Conservation (phyloP, 2,329 filamentous ascomycete genomes). For the Sclerotinia borealis region DNA sequence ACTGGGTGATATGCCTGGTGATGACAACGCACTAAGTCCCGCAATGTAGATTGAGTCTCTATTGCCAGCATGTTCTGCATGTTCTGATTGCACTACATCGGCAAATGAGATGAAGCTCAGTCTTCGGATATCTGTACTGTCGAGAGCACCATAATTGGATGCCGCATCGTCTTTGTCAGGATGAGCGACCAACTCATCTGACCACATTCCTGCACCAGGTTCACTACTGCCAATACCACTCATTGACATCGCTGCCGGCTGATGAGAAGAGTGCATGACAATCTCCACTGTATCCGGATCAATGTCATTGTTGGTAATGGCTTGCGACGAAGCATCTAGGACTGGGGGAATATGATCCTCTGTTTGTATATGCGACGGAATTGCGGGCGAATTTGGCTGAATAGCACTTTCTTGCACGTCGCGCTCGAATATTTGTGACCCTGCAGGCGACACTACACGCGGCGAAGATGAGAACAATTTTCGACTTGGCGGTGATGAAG, state of each 20-base stretch:
- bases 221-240: constrained; percentile 42
- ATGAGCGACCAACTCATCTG: constrained; percentile 45
- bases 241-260: constrained; percentile 67
- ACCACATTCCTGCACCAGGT: constrained; percentile 29
- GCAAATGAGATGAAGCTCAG: constrained; percentile 96
- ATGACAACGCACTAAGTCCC: constrained; percentile 56
- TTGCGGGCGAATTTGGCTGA: constrained; percentile 73
- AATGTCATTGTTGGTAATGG: constrained; percentile 80
- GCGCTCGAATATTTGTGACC: constrained; percentile 83
- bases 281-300: constrained; percentile 91
- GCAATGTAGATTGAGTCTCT: constrained; percentile 66
- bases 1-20: constrained; percentile 30
- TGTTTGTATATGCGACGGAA: constrained; percentile 87
- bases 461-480: constrained; percentile 64
- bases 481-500: constrained; percentile 59
- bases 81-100: constrained; percentile 84
- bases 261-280: constrained; percentile 78
- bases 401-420: constrained; percentile 78
- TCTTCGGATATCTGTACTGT: constrained; percentile 71
- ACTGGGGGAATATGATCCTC: constrained; percentile 92
- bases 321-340: constrained; percentile 82
- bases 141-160: constrained; percentile 72
- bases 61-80: constrained; percentile 55
- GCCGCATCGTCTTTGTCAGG: constrained; percentile 54
- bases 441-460: constrained; percentile 69